phyloP scores from a whole-genome alignment of 306 rosid genomes.

The Pterocarpus macrocarpus region DNA sequence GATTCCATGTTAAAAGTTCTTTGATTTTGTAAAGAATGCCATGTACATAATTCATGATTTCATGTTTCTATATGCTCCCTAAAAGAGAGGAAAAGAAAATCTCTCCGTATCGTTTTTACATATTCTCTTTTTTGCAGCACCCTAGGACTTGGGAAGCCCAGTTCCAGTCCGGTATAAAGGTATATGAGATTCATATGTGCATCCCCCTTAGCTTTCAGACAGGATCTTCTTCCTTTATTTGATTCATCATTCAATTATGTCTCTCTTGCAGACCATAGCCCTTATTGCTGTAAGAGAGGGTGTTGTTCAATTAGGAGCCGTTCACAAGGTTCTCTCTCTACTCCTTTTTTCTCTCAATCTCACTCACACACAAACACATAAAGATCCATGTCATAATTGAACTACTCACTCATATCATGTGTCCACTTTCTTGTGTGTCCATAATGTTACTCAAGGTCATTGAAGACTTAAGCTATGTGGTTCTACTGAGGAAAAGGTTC shows the following conservation, averaged over 20 bases:
- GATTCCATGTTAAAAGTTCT: conserved; percentile 18
- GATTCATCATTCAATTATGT: conserved; percentile 5
- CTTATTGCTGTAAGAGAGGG: conserved; percentile 98
- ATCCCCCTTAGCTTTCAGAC: conserved; percentile 1
- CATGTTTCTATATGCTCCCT: conserved; percentile 40
- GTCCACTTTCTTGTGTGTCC: conserved; percentile 12
- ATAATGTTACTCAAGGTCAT: conserved; percentile 62
- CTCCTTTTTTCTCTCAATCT: not conserved
- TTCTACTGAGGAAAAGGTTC: conserved; percentile 80
- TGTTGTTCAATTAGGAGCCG: conserved; percentile 93
- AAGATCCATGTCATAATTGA: not conserved
- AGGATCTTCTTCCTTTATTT: conserved; percentile 21
- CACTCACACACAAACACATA: not conserved
- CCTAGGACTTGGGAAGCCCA: conserved; percentile 99
- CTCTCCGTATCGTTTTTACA: conserved; percentile 9
- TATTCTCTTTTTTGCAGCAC: conserved; percentile 66
- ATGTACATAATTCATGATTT: conserved; percentile 32
- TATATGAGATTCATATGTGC: conserved; percentile 30
- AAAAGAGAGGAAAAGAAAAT: conserved; percentile 21
- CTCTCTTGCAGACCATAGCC: conserved; percentile 85
- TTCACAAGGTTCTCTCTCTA: conserved; percentile 68
- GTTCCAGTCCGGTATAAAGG: conserved; percentile 99
- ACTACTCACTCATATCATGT: not conserved
- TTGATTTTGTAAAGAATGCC: not conserved
- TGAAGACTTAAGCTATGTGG: conserved; percentile 91